phyloP scores from a whole-genome alignment of 371 early-diverging fungal genomes.

The Mortierella sp. region DNA sequence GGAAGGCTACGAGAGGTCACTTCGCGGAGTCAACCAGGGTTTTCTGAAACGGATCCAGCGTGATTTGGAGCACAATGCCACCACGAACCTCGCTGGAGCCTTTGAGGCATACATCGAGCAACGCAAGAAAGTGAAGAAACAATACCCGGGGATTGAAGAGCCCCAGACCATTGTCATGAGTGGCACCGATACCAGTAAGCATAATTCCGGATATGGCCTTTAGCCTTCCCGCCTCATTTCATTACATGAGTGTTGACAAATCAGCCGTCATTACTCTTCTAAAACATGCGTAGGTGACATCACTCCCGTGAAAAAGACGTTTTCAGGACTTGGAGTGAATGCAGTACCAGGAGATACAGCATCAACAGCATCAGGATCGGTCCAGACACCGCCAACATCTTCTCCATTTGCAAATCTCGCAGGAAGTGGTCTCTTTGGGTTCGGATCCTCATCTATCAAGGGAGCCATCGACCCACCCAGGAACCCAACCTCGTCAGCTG shows the following conservation, averaged over 20 bases:
- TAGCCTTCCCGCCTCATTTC: background rate
- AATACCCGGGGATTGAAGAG: constrained; percentile 21
- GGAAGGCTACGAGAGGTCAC: constrained; percentile 30
- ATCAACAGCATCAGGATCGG: constrained; percentile 9
- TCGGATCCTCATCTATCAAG: constrained; percentile 39
- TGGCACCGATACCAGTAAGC: background rate
- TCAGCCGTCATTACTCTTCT: background rate
- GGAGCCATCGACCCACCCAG: constrained; percentile 37
- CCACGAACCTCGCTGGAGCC: constrained; percentile 32
- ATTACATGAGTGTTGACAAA: background rate
- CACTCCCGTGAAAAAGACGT: constrained; percentile 1
- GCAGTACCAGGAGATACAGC: constrained; percentile 1
- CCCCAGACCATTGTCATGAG: constrained; percentile 17
- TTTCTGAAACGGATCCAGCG: constrained; percentile 41
- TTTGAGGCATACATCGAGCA: constrained; percentile 32
- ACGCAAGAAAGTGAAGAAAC: constrained; percentile 20
- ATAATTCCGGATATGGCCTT: constrained; percentile 14
- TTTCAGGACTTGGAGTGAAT: constrained; percentile 14
- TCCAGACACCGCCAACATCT: background rate
- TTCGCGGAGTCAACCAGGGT: constrained; percentile 31
- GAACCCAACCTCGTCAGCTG: constrained; percentile 22
- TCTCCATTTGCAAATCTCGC: background rate
- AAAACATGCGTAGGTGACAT: constrained; percentile 1
- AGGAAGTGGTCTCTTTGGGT: constrained; percentile 13
- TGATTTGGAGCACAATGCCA: constrained; percentile 35